phyloP scores from a whole-genome alignment of 202 grass and related monocot genomes.

The Zizania palustris region DNA sequence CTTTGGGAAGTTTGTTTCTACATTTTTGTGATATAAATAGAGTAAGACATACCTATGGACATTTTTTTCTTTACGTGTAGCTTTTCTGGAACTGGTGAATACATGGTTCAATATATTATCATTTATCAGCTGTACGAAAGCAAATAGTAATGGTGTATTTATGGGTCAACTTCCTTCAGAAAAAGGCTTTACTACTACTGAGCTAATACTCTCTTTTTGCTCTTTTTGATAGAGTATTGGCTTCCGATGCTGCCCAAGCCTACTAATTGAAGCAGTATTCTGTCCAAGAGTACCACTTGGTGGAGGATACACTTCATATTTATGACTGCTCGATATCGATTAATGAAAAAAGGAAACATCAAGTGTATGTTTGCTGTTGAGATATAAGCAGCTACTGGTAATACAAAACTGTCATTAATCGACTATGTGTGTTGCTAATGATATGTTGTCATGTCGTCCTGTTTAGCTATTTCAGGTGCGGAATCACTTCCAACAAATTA shows the following conservation, averaged over 20 bases:
- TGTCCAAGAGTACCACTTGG: conserved; percentile 81
- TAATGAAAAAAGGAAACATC: conserved; percentile 14
- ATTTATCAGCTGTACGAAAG: conserved; percentile 21
- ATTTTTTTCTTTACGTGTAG: neutral
- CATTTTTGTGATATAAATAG: too few relatives aligned
- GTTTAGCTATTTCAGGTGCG: conserved; percentile 15
- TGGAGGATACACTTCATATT: conserved; percentile 80
- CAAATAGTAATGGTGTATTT: neutral
- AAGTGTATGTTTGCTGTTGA: neutral
- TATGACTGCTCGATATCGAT: conserved; percentile 43
- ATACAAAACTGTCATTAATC: conserved; percentile 14
- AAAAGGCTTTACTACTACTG: conserved; percentile 11
- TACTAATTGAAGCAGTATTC: conserved; percentile 66
- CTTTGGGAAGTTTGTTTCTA: too few relatives aligned
- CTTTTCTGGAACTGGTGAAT: neutral
- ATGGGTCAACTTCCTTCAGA: conserved; percentile 8
- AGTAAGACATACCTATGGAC: too few relatives aligned
- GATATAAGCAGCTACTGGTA: conserved; percentile 29
- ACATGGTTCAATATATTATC: conserved; percentile 19
- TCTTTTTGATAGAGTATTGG: conserved; percentile 61
- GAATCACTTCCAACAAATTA: conserved; percentile 20
- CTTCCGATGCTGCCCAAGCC: conserved; percentile 70
- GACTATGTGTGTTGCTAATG: neutral
- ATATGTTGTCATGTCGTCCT: conserved; percentile 7
- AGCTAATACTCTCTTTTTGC: conserved; percentile 35